Evolutionary conservation across 192 early-diverging fungal genomes (phyloP).

Genomic region (Gaertneriomyces sp.): DNA sequence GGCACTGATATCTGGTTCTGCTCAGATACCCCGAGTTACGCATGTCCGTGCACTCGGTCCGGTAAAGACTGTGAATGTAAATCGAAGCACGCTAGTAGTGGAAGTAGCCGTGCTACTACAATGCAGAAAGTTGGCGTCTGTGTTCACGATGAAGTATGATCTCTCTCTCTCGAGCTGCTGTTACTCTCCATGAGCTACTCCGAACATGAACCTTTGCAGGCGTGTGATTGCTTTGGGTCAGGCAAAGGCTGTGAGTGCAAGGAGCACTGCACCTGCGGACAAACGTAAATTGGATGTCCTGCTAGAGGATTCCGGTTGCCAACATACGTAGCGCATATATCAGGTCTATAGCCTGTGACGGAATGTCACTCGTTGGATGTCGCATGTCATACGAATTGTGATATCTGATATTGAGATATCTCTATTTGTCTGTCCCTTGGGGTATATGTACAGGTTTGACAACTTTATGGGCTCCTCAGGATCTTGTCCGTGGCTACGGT

Average conservation of each 20-base stretch:
- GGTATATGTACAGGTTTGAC: no score
- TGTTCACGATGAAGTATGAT: slow-evolving; percentile 5
- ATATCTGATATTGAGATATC: no score
- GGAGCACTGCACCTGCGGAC: slow-evolving; percentile 25
- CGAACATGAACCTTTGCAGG: slow-evolving; percentile 4
- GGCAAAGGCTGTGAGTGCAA: slow-evolving; percentile 27
- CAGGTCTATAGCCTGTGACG: no score
- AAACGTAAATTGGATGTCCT: neutral
- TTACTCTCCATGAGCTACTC: neutral
- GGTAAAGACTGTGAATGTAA: neutral
- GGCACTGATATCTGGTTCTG: no score
- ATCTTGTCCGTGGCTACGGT: no score
- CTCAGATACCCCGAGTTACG: neutral
- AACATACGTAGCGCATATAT: no score
- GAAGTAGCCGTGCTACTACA: neutral
- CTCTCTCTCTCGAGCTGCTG: neutral
- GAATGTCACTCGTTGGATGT: no score
- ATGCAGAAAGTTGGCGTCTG: neutral
- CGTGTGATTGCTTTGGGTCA: slow-evolving; percentile 20
- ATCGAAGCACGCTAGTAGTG: neutral
- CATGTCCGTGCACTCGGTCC: neutral
- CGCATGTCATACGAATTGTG: no score
- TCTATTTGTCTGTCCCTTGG: no score
- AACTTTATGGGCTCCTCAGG: no score
- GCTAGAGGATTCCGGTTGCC: no score